Evolutionary conservation across 139 green algal genomes (phyloP), one percentile per base, ranked within the genome.

Genomic region (Coccomyxa sp.): DNA sequence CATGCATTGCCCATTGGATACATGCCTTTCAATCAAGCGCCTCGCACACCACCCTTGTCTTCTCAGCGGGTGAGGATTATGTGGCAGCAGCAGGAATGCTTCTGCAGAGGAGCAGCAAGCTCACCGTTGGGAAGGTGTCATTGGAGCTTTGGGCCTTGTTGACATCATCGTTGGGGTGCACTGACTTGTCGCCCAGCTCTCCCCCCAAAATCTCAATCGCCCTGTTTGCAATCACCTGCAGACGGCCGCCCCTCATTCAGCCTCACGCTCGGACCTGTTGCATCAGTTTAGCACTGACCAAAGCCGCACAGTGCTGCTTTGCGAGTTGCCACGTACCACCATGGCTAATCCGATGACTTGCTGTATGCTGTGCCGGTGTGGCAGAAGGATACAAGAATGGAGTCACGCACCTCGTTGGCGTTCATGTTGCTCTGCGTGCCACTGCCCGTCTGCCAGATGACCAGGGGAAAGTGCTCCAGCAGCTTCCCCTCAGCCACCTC

Each of bases 361-460:
- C 14, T 37, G 74, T 40, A 86, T 85, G 33, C 71, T 75, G 73
- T 29, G 50, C 50, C 50, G 50, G 14, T 18, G 14, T 39, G n/a
- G n/a, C n/a, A n/a, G n/a, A n/a, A 98, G 95, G 38, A 97, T 94
- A n/a, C n/a, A n/a, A n/a, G n/a, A n/a, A n/a, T n/a, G n/a, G n/a
- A n/a, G n/a, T n/a, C n/a, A n/a, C n/a, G n/a, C n/a, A n/a, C n/a
- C 83, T 99, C 95, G 82, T 99, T 99, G 39, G 90, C 91, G 77
- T 99, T 99, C 95, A 99, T 99, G 89, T 99, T 98, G 86, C 82
- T 94, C 86, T 99, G 95, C 0, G 95, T 99, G 68, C 94, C 94
- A 41, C 82, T 92, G 58, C 95, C 95, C 8, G 95, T 98, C 87
- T 99, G 95, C 94, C 95, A 98, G 0, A 98, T 82, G 9, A 97